Percentiles rank a stretch among this genome's conserved stretches.
These are phyloP conservation scores for Sclerotinia trifoliorum DNA, from an alignment of 2,329 filamentous ascomycete species.

Conservation along the genomic window DNA sequence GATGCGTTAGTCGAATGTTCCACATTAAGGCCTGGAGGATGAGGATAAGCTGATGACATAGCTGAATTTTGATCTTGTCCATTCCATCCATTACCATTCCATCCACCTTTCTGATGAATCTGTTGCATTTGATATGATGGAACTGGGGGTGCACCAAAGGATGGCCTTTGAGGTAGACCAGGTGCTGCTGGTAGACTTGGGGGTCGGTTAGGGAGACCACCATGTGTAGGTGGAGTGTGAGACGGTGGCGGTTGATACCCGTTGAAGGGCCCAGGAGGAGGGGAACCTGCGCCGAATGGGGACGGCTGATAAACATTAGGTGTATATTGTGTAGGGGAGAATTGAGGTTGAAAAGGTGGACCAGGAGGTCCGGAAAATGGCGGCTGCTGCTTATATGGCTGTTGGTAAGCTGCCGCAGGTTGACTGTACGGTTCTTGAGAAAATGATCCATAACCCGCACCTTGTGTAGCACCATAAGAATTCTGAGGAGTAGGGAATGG, in stretches of 20 bases:
- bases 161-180: slow-evolving; percentile 59
- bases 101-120: slow-evolving; percentile 47
- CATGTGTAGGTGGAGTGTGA: slow-evolving; percentile 42
- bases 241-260: slow-evolving; percentile 44
- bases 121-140: slow-evolving; percentile 53
- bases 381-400: slow-evolving; percentile 41
- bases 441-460: slow-evolving; percentile 40
- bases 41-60: slow-evolving; percentile 43
- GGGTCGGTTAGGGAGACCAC: slow-evolving; percentile 50
- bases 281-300: slow-evolving; percentile 38
- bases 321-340: slow-evolving; percentile 39
- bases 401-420: slow-evolving; percentile 45
- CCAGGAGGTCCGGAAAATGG: slow-evolving; percentile 40
- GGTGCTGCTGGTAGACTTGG: slow-evolving; percentile 55
- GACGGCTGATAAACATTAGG: slow-evolving; percentile 21
- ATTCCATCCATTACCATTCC: slow-evolving; percentile 42
- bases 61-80: slow-evolving; percentile 42
- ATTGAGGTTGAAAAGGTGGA: slow-evolving; percentile 39
- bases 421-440: slow-evolving; percentile 42
- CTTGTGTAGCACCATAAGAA: slow-evolving; percentile 35
- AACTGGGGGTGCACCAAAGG: slow-evolving; percentile 52
- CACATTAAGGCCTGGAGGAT: slow-evolving; percentile 40
- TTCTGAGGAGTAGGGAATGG: slow-evolving; percentile 37
- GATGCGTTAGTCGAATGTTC: slow-evolving; percentile 43
- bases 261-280: slow-evolving; percentile 45